A percentile compares a stretch with the other conserved stretches of the same genome.
phyloP scores from a whole-genome alignment of 2,329 filamentous ascomycete species.

The Epichloe glyceriae region DNA sequence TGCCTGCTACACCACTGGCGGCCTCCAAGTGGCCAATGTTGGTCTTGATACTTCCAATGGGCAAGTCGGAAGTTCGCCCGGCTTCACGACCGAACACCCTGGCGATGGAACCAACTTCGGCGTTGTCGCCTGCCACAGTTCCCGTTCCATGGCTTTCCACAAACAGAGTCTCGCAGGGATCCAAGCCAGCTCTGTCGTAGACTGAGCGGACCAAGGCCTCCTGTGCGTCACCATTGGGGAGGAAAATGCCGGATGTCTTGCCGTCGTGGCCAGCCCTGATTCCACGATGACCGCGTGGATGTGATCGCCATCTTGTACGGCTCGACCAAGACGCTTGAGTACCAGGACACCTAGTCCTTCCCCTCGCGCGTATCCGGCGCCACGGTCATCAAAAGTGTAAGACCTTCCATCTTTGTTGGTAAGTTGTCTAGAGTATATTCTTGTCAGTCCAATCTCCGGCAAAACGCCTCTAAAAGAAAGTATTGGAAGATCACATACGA shows the following conservation, averaged over 20 bases:
- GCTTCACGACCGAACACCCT: conserved; percentile 14
- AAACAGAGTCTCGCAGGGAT: too few relatives aligned
- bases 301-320: conserved; percentile 28
- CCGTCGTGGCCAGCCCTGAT: conserved; percentile 28
- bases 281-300: conserved; percentile 21
- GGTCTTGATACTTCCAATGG: conserved; percentile 16
- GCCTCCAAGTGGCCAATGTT: conserved; percentile 16
- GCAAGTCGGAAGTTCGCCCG: conserved; percentile 9
- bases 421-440: conserved; percentile 2
- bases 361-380: conserved; percentile 35
- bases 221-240: conserved; percentile 8
- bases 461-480: too few relatives aligned
- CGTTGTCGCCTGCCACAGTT: background rate
- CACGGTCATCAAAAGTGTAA: conserved; percentile 24
- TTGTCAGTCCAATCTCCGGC: background rate
- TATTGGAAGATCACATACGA: too few relatives aligned
- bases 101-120: background rate
- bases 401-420: conserved; percentile 4
- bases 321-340: conserved; percentile 30
- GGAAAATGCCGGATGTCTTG: conserved; percentile 24
- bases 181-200: conserved; percentile 8
- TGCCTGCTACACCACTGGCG: conserved; percentile 13
- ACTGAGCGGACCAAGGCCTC: conserved; percentile 14
- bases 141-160: too few relatives aligned
- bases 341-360: conserved; percentile 23